A percentile compares a stretch with the other conserved stretches of the same genome.
phyloP scores from a whole-genome alignment of 2,329 filamentous ascomycete species.

The Colletotrichum graminicola region DNA sequence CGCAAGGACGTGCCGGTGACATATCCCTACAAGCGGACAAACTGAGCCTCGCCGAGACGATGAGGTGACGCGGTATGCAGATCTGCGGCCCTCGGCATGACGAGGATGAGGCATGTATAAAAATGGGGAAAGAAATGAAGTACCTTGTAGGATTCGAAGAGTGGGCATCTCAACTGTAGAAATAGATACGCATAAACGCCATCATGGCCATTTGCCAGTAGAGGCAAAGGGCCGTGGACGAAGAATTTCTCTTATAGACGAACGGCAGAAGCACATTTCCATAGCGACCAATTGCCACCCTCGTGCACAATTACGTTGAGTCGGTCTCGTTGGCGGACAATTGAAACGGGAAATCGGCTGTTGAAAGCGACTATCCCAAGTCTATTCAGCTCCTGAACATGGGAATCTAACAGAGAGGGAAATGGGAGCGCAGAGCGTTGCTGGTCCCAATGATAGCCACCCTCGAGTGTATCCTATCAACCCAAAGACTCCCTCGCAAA shows the following conservation, averaged over 20 bases:
- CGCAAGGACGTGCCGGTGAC: conserved; percentile 83
- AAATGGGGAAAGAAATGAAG: not conserved
- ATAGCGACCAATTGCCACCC: conserved; percentile 10
- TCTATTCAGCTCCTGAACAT: conserved; percentile 24
- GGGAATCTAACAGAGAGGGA: conserved; percentile 2
- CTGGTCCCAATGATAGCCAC: conserved; percentile 37
- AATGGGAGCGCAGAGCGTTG: conserved; percentile 32
- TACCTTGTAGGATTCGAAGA: not conserved
- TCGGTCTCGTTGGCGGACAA: too few relatives aligned
- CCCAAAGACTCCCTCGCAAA: conserved; percentile 29
- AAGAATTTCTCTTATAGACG: conserved; percentile 9
- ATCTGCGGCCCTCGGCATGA: not conserved
- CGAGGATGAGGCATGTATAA: not conserved
- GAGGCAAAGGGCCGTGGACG: not conserved
- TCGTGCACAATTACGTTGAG: not conserved
- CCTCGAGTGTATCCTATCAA: conserved; percentile 9
- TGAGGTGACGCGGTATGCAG: too few relatives aligned
- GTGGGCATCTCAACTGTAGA: conserved; percentile 18
- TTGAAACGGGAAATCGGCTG: conserved; percentile 9
- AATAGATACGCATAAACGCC: conserved; percentile 1
- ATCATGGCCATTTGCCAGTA: not conserved
- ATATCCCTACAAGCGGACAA: conserved; percentile 66
- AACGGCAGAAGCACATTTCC: conserved; percentile 13
- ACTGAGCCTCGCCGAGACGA: not conserved
- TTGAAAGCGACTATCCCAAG: conserved; percentile 13